Conservation (phyloP, 1,139 yeast species). For the Candida glucosophila region DNA sequence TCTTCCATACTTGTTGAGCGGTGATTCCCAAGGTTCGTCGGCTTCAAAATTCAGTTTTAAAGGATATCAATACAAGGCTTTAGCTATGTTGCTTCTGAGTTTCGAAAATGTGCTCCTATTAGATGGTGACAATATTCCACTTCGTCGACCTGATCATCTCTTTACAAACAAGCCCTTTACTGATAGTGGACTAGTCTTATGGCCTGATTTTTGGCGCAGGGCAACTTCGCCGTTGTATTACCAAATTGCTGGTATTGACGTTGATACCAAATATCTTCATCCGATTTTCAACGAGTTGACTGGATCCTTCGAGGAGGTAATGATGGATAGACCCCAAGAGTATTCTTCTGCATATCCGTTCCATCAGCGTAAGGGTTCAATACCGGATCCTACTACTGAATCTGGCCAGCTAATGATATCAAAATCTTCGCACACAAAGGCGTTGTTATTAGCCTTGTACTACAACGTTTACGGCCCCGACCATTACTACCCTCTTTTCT, state of each 20-base stretch:
- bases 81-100: conserved; percentile 66
- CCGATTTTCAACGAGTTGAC: conserved; percentile 25
- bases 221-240: conserved; percentile 37
- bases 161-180: conserved; percentile 22
- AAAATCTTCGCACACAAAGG: conserved; percentile 55
- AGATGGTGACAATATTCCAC: conserved; percentile 72
- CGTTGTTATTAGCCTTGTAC: conserved; percentile 60
- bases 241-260: conserved; percentile 25
- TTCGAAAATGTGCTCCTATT: conserved; percentile 69
- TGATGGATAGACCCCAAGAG: conserved; percentile 6
- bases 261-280: conserved; percentile 16
- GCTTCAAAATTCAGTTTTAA: conserved; percentile 42
- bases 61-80: conserved; percentile 74
- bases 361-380: conserved; percentile 61
- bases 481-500: conserved; percentile 72
- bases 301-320: conserved; percentile 13
- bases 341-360: conserved; percentile 38
- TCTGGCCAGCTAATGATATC: conserved; percentile 74
- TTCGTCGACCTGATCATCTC: conserved; percentile 42
- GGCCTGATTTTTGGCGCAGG: conserved; percentile 44
- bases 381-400: conserved; percentile 77
- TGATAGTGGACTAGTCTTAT: conserved; percentile 28
- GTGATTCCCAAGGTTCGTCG: conserved; percentile 8
- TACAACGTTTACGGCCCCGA: conserved; percentile 76
- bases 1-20: conserved; percentile 49